Evolutionary conservation across 2,329 filamentous ascomycete genomes (phyloP).

Genomic region (Penicillium sp.): DNA sequence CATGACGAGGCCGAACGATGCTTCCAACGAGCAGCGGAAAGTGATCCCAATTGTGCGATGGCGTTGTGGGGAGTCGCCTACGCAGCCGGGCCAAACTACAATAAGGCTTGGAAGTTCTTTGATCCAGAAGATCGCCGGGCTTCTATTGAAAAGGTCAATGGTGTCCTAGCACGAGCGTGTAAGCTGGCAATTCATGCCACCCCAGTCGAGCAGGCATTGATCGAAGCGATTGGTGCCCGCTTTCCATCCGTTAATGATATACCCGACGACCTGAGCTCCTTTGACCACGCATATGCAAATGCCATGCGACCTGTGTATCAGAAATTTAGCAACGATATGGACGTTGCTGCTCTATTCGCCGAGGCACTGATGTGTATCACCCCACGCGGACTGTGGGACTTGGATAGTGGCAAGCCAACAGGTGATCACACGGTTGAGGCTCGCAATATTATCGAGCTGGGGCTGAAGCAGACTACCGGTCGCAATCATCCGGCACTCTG

Average conservation of each 20-base stretch:
- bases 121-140: constrained; percentile 56
- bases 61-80: constrained; percentile 51
- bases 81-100: constrained; percentile 69
- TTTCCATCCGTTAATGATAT: constrained; percentile 53
- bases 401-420: constrained; percentile 56
- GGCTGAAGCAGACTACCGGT: constrained; percentile 49
- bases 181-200: constrained; percentile 36
- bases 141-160: constrained; percentile 46
- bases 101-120: constrained; percentile 72
- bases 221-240: constrained; percentile 58
- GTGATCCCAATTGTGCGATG: constrained; percentile 33
- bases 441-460: constrained; percentile 56
- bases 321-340: constrained; percentile 54
- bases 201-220: constrained; percentile 60
- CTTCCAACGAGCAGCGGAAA: constrained; percentile 27
- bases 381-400: constrained; percentile 62
- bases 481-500: constrained; percentile 64
- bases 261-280: constrained; percentile 48
- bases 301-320: constrained; percentile 57
- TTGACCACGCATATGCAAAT: constrained; percentile 58
- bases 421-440: constrained; percentile 57
- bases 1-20: constrained; percentile 34
- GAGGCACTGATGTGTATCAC: constrained; percentile 64
- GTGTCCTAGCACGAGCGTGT: constrained; percentile 45
- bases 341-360: constrained; percentile 60